Evolutionary conservation across 192 early-diverging fungal species (phyloP).

Genomic region (Gigaspora rosea): DNA sequence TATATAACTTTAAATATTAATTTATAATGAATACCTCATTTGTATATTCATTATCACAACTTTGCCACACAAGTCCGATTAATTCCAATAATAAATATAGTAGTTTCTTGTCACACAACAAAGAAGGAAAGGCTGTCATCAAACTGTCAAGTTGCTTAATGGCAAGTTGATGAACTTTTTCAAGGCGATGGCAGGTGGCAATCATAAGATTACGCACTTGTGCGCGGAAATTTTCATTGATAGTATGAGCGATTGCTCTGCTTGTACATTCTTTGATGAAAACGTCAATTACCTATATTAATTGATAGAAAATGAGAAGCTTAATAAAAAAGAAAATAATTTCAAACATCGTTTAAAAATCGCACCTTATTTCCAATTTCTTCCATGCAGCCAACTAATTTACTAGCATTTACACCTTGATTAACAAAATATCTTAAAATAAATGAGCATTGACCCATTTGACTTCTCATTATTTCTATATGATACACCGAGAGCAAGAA

Average conservation of each 20-base stretch:
- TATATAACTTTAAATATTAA: background rate
- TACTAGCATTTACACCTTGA: constrained; percentile 77
- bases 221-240: constrained; percentile 50
- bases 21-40: constrained; percentile 52
- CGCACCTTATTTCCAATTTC: constrained; percentile 67
- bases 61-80: constrained; percentile 76
- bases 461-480: constrained; percentile 78
- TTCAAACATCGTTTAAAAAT: background rate
- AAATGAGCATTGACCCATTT: constrained; percentile 66
- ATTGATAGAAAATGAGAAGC: background rate
- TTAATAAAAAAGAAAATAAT: background rate
- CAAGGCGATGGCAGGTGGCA: constrained; percentile 67
- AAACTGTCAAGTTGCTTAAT: constrained; percentile 64
- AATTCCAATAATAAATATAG: constrained; percentile 80
- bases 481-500: constrained; percentile 85
- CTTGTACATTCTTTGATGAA: constrained; percentile 55
- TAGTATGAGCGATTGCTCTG: constrained; percentile 52
- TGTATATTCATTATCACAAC: constrained; percentile 74
- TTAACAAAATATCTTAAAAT: constrained; percentile 86
- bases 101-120: constrained; percentile 74
- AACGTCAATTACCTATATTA: constrained; percentile 43
- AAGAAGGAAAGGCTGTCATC: constrained; percentile 66
- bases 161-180: constrained; percentile 67
- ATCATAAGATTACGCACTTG: constrained; percentile 68
- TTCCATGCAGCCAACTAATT: constrained; percentile 74